phyloP scores from a whole-genome alignment of 139 green algal genomes.

The Tetradesmus lagerheimii region DNA sequence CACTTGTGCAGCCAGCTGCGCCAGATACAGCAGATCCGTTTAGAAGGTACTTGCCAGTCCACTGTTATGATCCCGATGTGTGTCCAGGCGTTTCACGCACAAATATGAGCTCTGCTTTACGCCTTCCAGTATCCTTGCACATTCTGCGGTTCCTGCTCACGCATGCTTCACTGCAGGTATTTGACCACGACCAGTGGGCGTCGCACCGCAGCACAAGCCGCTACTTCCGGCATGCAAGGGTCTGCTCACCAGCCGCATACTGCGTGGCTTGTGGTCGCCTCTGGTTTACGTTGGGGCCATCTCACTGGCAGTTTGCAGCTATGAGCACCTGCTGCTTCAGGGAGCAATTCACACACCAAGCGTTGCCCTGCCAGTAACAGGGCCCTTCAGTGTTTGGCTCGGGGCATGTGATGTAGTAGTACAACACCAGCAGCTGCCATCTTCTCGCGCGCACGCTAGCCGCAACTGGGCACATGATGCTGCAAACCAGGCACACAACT shows the following conservation, averaged over 20 bases:
- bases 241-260: constrained; percentile 4
- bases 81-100: no score
- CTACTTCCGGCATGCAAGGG: constrained; percentile 26
- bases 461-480: background rate
- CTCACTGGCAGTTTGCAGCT: background rate
- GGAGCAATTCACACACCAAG: background rate
- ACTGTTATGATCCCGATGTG: no score
- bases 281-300: constrained; percentile 3
- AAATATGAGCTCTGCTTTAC: background rate
- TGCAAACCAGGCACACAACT: background rate
- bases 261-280: background rate
- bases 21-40: no score
- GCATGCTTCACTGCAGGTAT: background rate
- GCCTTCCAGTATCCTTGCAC: background rate
- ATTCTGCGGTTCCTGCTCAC: background rate
- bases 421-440: background rate
- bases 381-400: constrained; percentile 3
- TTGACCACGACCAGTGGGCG: constrained; percentile 6
- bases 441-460: no score
- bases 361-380: background rate
- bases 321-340: background rate
- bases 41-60: no score
- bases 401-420: background rate
- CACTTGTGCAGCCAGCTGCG: no score
- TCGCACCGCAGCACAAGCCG: background rate